phyloP scores from a whole-genome alignment of 1,284 basidiomycete genomes.

The Apiotrichum siamense region DNA sequence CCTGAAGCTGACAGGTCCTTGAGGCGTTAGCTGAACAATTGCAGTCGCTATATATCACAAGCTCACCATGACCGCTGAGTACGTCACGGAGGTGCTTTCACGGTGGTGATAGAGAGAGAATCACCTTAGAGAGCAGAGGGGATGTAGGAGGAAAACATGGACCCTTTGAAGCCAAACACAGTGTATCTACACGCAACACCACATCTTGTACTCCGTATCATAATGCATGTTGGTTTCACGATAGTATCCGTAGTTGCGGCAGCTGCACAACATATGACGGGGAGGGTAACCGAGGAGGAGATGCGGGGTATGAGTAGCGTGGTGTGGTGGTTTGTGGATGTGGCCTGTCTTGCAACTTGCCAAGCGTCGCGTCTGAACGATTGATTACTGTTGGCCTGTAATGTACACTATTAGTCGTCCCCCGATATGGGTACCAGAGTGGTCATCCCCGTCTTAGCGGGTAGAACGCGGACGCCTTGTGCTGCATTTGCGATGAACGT shows the following conservation, averaged over 20 bases:
- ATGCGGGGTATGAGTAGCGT: constrained; percentile 3
- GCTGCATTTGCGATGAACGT: constrained; percentile 45
- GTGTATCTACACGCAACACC: background rate
- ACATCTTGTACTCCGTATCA: constrained; percentile 4
- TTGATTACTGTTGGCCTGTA: too few species aligned
- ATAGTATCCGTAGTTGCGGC: too few species aligned
- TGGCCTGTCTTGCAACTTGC: too few species aligned
- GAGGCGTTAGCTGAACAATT: background rate
- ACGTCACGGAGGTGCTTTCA: constrained; percentile 32
- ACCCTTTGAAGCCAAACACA: too few species aligned
- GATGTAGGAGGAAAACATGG: too few species aligned
- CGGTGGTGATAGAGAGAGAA: constrained; percentile 37
- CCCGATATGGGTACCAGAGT: constrained; percentile 29
- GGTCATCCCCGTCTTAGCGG: constrained; percentile 31
- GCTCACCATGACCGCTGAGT: constrained; percentile 40
- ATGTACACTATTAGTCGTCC: constrained; percentile 15
- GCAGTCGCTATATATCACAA: constrained; percentile 45
- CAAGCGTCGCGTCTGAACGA: too few species aligned
- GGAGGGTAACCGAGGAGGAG: background rate
- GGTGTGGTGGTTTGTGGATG: too few species aligned
- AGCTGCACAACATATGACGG: too few species aligned
- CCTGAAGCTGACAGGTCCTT: too few species aligned
- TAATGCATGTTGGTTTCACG: constrained; percentile 8
- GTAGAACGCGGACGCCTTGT: constrained; percentile 36
- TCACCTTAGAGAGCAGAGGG: background rate